phyloP scores from a whole-genome alignment of 2,329 filamentous ascomycete species.

The Ophiostoma pallidulum region DNA sequence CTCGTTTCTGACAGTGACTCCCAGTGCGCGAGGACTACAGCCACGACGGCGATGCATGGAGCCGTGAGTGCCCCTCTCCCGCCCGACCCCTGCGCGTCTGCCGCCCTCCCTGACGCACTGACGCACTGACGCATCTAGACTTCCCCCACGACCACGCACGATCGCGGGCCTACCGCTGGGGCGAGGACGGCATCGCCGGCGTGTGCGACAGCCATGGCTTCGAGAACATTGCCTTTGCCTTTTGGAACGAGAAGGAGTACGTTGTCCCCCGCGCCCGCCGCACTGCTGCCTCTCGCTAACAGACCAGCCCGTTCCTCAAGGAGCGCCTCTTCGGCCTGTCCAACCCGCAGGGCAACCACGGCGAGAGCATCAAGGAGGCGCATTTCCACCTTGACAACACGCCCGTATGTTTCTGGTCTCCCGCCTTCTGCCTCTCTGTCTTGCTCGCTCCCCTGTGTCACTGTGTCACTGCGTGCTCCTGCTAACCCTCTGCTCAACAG shows the following conservation, averaged over 20 bases:
- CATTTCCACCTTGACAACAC: conserved; percentile 97
- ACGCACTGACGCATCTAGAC: conserved; percentile 45
- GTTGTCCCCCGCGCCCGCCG: conserved; percentile 13
- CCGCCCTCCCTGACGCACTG: conserved; percentile 2
- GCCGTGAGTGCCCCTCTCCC: conserved; percentile 54
- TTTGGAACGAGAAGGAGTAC: conserved; percentile 96
- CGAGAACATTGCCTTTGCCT: conserved; percentile 89
- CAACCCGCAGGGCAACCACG: conserved; percentile 94
- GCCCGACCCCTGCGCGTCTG: conserved; percentile 1
- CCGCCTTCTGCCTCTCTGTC: conserved; percentile 24
- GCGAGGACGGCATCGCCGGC: conserved; percentile 92
- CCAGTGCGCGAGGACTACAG: conserved; percentile 65
- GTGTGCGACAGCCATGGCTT: conserved; percentile 83
- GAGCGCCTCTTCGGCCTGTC: conserved; percentile 91
- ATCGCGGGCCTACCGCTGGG: conserved; percentile 85
- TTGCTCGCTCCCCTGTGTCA: conserved; percentile 14
- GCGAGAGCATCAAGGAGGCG: conserved; percentile 92
- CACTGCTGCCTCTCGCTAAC: conserved; percentile 29
- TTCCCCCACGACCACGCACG: conserved; percentile 90
- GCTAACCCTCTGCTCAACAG: conserved; percentile 25
- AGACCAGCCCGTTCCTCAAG: conserved; percentile 72
- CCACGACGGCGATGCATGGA: conserved; percentile 89
- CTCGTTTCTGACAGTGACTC: conserved; percentile 10
- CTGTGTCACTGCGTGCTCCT: too few relatives aligned
- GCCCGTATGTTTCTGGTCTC: conserved; percentile 43